Evolutionary conservation across 345 rosid genomes (phyloP).

Genomic region (Eucalyptus marginata): DNA sequence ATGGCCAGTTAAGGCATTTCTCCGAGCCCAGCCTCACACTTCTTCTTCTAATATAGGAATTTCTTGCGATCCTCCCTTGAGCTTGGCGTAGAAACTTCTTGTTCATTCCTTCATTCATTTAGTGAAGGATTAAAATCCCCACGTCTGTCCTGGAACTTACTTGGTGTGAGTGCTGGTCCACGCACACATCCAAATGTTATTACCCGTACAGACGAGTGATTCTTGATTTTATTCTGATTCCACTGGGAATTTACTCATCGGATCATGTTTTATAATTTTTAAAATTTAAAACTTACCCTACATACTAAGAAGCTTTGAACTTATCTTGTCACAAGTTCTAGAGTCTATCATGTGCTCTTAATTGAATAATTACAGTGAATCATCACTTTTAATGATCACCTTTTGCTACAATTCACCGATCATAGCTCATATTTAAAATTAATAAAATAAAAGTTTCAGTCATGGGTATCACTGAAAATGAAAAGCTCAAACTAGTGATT

Average conservation of each 20-base stretch:
- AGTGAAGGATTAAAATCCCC: not conserved
- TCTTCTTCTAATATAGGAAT: not conserved
- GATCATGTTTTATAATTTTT: no score
- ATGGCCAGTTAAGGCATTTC: no score
- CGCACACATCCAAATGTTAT: fast-evolving
- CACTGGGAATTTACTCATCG: fast-evolving
- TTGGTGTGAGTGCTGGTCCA: not conserved
- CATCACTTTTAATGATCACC: fast-evolving
- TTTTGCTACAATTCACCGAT: fast-evolving
- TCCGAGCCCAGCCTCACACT: not conserved
- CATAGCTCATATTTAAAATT: not conserved
- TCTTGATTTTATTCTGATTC: fast-evolving
- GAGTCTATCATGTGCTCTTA: fast-evolving
- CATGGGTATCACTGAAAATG: no score
- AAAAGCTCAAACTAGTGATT: no score
- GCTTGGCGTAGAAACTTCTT: not conserved
- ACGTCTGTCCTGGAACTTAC: not conserved
- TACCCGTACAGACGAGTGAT: no score
- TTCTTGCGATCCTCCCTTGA: not conserved
- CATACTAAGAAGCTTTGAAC: no score
- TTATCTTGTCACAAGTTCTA: fast-evolving
- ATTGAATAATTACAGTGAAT: no score
- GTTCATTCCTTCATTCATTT: not conserved
- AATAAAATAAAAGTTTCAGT: no score
- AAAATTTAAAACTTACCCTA: no score